phyloP scores from a whole-genome alignment of 805 yeast species.

The Candida boidinii region DNA sequence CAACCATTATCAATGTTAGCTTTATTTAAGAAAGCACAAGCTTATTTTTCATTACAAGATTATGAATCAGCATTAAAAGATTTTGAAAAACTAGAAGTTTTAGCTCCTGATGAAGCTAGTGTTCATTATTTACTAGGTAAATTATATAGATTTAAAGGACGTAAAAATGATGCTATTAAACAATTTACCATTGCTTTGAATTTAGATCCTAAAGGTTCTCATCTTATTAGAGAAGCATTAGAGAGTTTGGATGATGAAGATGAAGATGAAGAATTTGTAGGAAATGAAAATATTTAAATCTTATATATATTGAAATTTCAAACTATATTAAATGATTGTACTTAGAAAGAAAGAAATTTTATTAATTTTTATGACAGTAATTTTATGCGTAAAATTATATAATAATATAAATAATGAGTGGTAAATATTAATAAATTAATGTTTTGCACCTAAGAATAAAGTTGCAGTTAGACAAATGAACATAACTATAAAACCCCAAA shows the following conservation, averaged over 20 bases:
- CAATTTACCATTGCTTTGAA: constrained; percentile 86
- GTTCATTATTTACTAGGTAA: constrained; percentile 88
- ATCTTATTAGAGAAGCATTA: constrained; percentile 76
- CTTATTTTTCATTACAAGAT: constrained; percentile 61
- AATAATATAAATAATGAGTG: too few species aligned
- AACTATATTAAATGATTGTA: too few species aligned
- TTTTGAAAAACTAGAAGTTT: constrained; percentile 59
- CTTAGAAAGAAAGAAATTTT: too few species aligned
- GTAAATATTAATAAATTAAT: constrained; percentile 10
- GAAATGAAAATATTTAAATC: constrained; percentile 2
- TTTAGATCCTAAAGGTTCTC: constrained; percentile 88
- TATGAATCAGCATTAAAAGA: constrained; percentile 66
- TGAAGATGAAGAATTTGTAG: constrained; percentile 8
- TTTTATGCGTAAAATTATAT: too few species aligned
- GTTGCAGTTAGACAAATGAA: constrained; percentile 44
- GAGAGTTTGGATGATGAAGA: constrained; percentile 33
- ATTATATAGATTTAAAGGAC: constrained; percentile 66
- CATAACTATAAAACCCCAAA: constrained; percentile 71
- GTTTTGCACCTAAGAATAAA: constrained; percentile 24
- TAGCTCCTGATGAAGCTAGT: constrained; percentile 92
- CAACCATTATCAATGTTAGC: constrained; percentile 86
- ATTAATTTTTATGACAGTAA: too few species aligned
- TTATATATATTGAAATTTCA: constrained; percentile 5
- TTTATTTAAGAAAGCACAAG: constrained; percentile 80
- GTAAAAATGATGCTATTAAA: constrained; percentile 69